These are phyloP conservation scores for Phytophthora tubulina DNA, from an alignment of 352 stramenopile genomes.

Conservation along the genomic window DNA sequence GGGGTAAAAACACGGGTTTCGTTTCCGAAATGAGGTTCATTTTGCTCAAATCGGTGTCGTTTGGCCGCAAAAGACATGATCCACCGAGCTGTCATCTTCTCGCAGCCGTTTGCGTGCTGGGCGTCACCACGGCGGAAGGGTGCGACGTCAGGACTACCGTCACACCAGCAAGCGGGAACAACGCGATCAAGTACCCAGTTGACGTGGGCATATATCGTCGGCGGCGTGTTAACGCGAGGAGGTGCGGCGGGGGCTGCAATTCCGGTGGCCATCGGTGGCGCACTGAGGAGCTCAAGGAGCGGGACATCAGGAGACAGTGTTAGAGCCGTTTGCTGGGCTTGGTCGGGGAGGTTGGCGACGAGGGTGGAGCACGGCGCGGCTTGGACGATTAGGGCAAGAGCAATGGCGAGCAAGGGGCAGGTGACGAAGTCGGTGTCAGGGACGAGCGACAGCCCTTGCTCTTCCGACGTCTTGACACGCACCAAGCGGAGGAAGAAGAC, in stretches of 20 bases:
- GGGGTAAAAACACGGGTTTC: neutral
- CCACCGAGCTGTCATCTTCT: neutral
- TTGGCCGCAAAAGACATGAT: neutral
- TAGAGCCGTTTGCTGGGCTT: neutral
- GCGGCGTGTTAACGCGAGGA: too few relatives aligned
- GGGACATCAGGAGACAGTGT: neutral
- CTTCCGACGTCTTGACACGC: conserved; percentile 39
- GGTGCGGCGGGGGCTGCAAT: neutral
- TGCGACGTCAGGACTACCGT: neutral
- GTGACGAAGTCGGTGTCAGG: conserved; percentile 27
- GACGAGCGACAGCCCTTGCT: conserved; percentile 45
- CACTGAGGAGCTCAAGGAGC: neutral
- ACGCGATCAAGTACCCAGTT: neutral
- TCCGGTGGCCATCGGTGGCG: neutral
- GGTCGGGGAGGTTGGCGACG: neutral
- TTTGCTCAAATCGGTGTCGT: neutral
- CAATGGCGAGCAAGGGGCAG: conserved; percentile 27
- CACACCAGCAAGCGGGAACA: neutral
- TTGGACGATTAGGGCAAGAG: conserved; percentile 10
- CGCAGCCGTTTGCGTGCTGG: neutral
- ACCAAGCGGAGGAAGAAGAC: conserved; percentile 34
- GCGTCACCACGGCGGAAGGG: neutral
- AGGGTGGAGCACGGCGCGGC: neutral
- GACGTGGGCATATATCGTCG: neutral
- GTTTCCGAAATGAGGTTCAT: neutral